Conservation (phyloP, 129 eudicot species). For the Arctium minus region DNA sequence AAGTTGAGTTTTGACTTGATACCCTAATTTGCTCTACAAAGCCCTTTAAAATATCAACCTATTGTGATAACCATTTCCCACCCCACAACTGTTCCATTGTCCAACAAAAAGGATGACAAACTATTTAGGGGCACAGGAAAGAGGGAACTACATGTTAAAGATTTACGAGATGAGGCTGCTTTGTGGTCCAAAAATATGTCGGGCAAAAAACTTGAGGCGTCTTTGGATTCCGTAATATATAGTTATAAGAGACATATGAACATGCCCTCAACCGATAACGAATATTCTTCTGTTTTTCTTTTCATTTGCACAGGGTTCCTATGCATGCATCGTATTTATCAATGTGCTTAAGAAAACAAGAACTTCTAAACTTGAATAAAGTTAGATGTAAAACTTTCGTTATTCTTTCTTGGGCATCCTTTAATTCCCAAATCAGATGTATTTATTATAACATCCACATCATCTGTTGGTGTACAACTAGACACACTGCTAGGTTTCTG, state of each 20-base stretch:
- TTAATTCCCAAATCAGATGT: not conserved
- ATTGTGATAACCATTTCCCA: not conserved
- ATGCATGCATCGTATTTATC: not conserved
- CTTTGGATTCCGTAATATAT: not conserved
- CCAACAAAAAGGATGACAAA: not conserved
- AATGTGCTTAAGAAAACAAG: not conserved
- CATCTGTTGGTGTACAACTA: not conserved
- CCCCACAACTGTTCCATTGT: not conserved
- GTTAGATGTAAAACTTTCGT: not conserved
- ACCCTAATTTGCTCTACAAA: not conserved
- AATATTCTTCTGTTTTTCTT: not conserved
- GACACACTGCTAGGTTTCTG: not conserved
- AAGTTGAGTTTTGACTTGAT: not conserved
- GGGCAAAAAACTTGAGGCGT: not conserved
- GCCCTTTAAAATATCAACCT: not conserved
- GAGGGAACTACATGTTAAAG: not conserved
- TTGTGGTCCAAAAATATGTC: not conserved
- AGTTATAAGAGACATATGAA: not conserved
- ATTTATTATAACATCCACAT: not conserved
- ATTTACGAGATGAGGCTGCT: not conserved
- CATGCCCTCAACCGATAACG: not conserved
- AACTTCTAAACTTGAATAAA: not conserved
- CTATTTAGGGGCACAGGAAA: not conserved
- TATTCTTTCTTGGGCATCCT: not conserved
- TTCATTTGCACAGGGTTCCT: not conserved